Percentiles rank a stretch among this genome's conserved stretches.
Evolutionary conservation across 306 rosid genomes (phyloP).

Genomic region (Senna tora): DNA sequence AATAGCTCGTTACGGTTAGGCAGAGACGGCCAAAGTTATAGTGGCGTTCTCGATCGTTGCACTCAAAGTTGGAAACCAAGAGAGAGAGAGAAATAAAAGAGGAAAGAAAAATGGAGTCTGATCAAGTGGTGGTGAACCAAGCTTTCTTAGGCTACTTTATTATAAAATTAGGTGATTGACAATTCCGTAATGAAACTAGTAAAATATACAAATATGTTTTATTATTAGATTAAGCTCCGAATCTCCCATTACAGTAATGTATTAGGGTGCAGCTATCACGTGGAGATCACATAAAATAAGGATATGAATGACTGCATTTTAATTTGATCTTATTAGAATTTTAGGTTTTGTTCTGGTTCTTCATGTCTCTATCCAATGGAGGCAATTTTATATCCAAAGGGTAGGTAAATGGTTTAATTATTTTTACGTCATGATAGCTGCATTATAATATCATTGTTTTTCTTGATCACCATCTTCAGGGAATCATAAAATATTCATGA

Average conservation of each 20-base stretch:
- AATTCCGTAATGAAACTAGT: not conserved
- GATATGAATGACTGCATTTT: not conserved
- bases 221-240: not conserved
- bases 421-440: constrained; percentile 48
- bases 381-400: constrained; percentile 39
- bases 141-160: not conserved
- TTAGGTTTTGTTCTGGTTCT: constrained; percentile 31
- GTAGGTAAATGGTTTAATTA: constrained; percentile 47
- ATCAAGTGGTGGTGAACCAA: not conserved
- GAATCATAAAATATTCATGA: constrained; percentile 29
- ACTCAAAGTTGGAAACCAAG: not conserved
- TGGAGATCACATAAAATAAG: constrained; percentile 40
- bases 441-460: constrained; percentile 54
- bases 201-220: not conserved
- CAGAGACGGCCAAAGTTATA: constrained; percentile 23
- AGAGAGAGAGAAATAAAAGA: not conserved
- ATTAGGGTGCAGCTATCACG: constrained; percentile 41
- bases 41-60: not conserved
- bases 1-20: constrained; percentile 32
- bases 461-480: constrained; percentile 41
- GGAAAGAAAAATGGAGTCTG: not conserved
- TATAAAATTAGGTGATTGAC: not conserved
- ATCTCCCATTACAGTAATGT: not conserved
- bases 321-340: constrained; percentile 33
- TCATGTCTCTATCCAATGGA: constrained; percentile 22